Percentiles rank a stretch among this genome's conserved stretches.
phyloP scores from a whole-genome alignment of 2,329 filamentous ascomycete genomes.

The Plenodomus lindquistii region DNA sequence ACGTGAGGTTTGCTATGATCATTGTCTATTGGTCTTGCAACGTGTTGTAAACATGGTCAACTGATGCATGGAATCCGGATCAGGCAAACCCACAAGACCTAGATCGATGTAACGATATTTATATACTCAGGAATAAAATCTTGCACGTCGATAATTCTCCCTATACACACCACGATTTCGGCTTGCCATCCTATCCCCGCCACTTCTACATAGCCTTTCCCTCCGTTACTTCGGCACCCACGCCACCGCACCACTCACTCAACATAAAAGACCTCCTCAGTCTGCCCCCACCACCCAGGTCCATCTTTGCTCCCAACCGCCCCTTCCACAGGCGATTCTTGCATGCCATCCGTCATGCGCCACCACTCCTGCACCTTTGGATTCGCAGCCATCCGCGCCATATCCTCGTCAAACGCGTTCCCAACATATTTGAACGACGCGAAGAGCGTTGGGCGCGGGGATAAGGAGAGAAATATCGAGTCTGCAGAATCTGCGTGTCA shows the following conservation, averaged over 20 bases:
- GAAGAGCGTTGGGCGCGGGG: slow-evolving; percentile 65
- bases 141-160: too few relatives aligned
- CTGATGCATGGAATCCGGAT: too few relatives aligned
- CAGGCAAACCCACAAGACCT: too few relatives aligned
- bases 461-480: slow-evolving; percentile 70
- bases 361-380: slow-evolving; percentile 78
- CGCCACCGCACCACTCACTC: slow-evolving; percentile 14
- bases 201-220: too few relatives aligned
- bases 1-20: too few relatives aligned
- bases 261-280: slow-evolving; percentile 71
- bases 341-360: slow-evolving; percentile 77
- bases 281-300: slow-evolving; percentile 66
- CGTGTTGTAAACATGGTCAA: too few relatives aligned
- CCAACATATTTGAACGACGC: slow-evolving; percentile 81
- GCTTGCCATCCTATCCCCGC: too few relatives aligned
- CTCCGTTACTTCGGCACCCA: too few relatives aligned
- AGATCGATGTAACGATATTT: too few relatives aligned
- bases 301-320: slow-evolving; percentile 30
- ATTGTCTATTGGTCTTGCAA: too few relatives aligned
- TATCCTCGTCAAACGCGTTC: slow-evolving; percentile 71
- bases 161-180: too few relatives aligned
- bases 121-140: too few relatives aligned
- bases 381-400: slow-evolving; percentile 75
- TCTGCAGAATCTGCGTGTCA: slow-evolving; percentile 49
- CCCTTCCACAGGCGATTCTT: slow-evolving; percentile 62